Base-by-base conservation (phyloP, 1,284 basidiomycete species). In the Cryptococcus sp. region DNA sequence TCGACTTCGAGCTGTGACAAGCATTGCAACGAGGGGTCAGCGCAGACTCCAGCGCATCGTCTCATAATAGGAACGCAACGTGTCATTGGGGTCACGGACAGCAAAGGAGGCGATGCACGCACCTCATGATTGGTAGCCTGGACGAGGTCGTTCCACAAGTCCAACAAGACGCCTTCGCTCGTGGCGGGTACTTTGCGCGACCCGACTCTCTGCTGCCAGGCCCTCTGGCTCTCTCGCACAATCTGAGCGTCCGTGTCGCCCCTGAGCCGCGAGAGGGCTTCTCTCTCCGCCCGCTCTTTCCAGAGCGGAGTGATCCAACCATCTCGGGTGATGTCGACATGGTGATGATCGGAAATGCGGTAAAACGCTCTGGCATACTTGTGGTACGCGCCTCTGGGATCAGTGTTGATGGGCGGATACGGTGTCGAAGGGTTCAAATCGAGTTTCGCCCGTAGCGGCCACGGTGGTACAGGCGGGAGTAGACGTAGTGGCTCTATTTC, bases 131-230 rank as follows among this genome's bases (percentile, higher is more conserved):
- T 61, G 3, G 53, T 38, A 5, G 66, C 60, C 41, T 68, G 61
- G 25, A 60, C 67, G 11, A 73, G 59, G 43, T 69, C 67, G 58
- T 73, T 73, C 71, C 71, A 73, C 35, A 73, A 53, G n/a, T 70
- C 53, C 50, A 67, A 40, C 43, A 73, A 52, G n/a, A 73, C 57
- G 51, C 58, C 62, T 19, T 68, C 67, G 10, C 58, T 60, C 0
- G 43, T 63, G 6, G 42, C 50, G 1, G 71, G 71, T 2, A 72
- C 64, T 27, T 61, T 56, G 45, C 64, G 58, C 35, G 50, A 30
- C 19, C 30, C 50, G 40, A 53, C 55, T 15, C 50, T 51, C 10
- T n/a, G 46, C 50, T 17, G 48, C 46, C 61, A 50, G 17, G 57
- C 49, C 23, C 53, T 55, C 19, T 62, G 63, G 13, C 65, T 47